Base-by-base conservation (phyloP, 768 basidiomycete species). In the Strobilomyces dryophilus region DNA sequence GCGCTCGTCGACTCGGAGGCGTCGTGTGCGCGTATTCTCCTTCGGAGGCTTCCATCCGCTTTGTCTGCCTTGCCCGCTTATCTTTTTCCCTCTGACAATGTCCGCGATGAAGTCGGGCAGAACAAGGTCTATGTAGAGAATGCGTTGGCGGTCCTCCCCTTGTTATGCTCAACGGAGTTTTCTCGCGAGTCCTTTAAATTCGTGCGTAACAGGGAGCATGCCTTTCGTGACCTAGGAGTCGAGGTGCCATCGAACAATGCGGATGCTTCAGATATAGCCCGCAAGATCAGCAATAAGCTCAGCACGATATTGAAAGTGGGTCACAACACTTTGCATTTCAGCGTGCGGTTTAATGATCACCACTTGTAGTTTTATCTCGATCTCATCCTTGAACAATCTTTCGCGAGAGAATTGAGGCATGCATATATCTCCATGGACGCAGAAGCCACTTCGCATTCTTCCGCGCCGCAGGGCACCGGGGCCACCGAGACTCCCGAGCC, bases 291-390 rank as follows among this genome's bases (percentile, higher is more conserved):
- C 8, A 31, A 37, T 0, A 39, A 64, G 1, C 71, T 73, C 47
- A 65, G 64, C 50, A 24, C 8, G 9, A 60, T 61, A 18, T 46
- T 77, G 10, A 54, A 67, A 47, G 76, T 75, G 32, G 4, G 61
- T 55, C 24, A 2, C 7, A 1, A 37, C 32, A 1, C 1, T 5
- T 5, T 1, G 32, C 4, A 1, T 35, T 14, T 21, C 27, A 2
- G 5, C 17, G 26, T 20, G 8, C 5, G 10, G 35, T 17, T 29
- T 53, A n/a, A 66, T 32, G 18, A 24, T 4, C 35, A 20, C 11
- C 50, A 24, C 4, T 27, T 1, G 5, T 48, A 73, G 69, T 61
- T 54, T 20, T 71, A 61, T 51, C 54, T 71, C 20, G 41, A 49
- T 20, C 57, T 60, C 2, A 57, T 73, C 9, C 41, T 46, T 2